phyloP scores from a whole-genome alignment of 2,329 filamentous ascomycete genomes.

The Lasiodiplodia gonubiensis region DNA sequence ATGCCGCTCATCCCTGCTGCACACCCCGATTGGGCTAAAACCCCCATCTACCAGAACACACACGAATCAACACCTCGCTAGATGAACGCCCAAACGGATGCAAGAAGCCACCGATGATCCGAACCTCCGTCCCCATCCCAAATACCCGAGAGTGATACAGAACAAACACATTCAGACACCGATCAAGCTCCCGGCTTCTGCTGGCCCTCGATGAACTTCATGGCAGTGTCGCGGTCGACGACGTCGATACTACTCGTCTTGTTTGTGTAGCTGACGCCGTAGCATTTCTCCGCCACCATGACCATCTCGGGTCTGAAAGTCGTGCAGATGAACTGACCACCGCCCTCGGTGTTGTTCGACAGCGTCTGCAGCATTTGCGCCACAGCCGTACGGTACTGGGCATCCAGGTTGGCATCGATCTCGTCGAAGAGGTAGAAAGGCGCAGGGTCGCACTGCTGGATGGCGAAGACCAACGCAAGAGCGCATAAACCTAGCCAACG shows the following conservation, averaged over 20 bases:
- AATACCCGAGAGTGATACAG: conserved; percentile 2
- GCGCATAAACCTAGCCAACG: conserved; percentile 78
- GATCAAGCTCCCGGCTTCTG: conserved; percentile 43
- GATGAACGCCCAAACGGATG: conserved; percentile 20
- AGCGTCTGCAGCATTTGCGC: conserved; percentile 78
- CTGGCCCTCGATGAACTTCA: conserved; percentile 94
- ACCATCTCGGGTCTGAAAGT: conserved; percentile 98
- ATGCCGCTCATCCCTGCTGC: conserved; percentile 1
- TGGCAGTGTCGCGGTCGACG: conserved; percentile 81
- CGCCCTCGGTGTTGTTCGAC: conserved; percentile 45
- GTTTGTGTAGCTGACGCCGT: conserved; percentile 88
- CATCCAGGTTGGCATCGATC: conserved; percentile 97
- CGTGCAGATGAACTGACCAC: conserved; percentile 93
- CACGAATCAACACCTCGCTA: neutral
- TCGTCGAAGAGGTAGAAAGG: conserved; percentile 99
- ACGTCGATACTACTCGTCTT: conserved; percentile 96
- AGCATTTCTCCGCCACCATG: conserved; percentile 94
- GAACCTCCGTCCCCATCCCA: neutral
- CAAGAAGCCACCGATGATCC: conserved; percentile 8
- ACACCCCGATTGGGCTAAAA: neutral
- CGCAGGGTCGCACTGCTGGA: conserved; percentile 94
- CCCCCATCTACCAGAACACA: conserved; percentile 1
- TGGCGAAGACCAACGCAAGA: conserved; percentile 97
- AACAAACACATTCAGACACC: neutral
- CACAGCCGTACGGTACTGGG: conserved; percentile 95